Evolutionary conservation across 2,329 filamentous ascomycete genomes (phyloP).

Genomic region (Monosporascus sp.): DNA sequence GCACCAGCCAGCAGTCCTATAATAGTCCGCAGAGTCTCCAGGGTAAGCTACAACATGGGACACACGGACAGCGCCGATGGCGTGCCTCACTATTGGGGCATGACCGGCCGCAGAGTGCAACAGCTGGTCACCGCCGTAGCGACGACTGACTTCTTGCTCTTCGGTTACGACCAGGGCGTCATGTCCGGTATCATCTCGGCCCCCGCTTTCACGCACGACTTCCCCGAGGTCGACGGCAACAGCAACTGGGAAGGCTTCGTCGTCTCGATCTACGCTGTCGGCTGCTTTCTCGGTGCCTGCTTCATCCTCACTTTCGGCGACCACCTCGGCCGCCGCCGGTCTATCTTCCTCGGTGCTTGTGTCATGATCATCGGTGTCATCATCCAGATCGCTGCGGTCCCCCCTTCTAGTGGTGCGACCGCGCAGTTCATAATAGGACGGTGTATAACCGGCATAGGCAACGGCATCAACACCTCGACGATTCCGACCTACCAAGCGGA

Average conservation of each 20-base stretch:
- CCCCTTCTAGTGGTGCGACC: conserved; percentile 39
- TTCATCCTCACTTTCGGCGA: conserved; percentile 42
- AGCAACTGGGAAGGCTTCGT: conserved; percentile 32
- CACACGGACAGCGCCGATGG: conserved; percentile 21
- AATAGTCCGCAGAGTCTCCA: no score
- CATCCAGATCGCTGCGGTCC: conserved; percentile 45
- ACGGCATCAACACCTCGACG: conserved; percentile 43
- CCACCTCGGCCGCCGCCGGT: conserved; percentile 47
- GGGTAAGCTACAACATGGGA: conserved; percentile 14
- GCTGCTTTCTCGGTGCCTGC: conserved; percentile 36
- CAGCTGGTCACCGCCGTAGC: conserved; percentile 23
- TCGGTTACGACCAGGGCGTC: conserved; percentile 28
- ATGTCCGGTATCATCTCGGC: conserved; percentile 28
- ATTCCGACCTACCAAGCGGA: conserved; percentile 39
- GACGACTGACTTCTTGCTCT: conserved; percentile 22
- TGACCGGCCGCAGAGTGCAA: conserved; percentile 23
- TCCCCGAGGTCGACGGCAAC: conserved; percentile 26
- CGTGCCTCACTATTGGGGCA: conserved; percentile 27
- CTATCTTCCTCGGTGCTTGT: conserved; percentile 46
- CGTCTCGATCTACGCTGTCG: conserved; percentile 36
- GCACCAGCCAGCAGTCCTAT: no score
- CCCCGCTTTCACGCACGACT: conserved; percentile 20
- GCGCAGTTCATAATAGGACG: conserved; percentile 45
- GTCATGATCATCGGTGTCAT: conserved; percentile 53
- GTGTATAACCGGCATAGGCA: conserved; percentile 44